Evolutionary conservation across 805 yeast species (phyloP), one percentile per base, ranked within the genome.

Genomic region (Candida krabiensis): DNA sequence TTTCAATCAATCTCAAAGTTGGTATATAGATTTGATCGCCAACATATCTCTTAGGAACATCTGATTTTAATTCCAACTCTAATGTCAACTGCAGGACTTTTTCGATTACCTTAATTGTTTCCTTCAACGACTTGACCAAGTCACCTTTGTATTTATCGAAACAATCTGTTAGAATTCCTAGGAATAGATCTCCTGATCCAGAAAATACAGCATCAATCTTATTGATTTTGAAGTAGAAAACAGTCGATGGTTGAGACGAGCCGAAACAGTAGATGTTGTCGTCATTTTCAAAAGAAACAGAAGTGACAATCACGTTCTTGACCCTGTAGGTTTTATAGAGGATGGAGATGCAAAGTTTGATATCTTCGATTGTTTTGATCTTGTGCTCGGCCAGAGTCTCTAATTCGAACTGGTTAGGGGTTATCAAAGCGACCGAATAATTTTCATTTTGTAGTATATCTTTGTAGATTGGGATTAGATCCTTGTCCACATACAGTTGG

Each of bases 331-430:
- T 35, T 4, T 55, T 37, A 43, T 69, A 66, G 50, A 84, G 81
- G 12, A 28, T 44, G 0, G 28, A 22, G 4, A 82, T 53, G 2
- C 80, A 70, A 0, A 19, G 16, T 24, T 54, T 52, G 19, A 82
- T 57, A 5, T 69, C 46, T 2, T 34, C 52, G 46, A 73, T 55
- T 38, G 63, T 61, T 0, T 30, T 43, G 9, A 83, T 71, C 35
- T 63, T 62, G 2, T 63, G 51, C 1, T 68, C 82, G 9, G 79
- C 73, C 31, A 85, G 61, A 0, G 70, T 54, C 51, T 84, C 90
- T 58, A 84, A 63, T 53, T 85, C 93, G 56, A 84, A 78, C 52
- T 83, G 90, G 54, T 85, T 85, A 1, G 93, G 91, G 0, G 89
- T 80, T 2, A 76, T 72, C 25, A 83, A 50, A 28, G 69, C 67